Evolutionary conservation across 768 basidiomycete genomes (phyloP).

Genomic region (Tulasnella sp.): DNA sequence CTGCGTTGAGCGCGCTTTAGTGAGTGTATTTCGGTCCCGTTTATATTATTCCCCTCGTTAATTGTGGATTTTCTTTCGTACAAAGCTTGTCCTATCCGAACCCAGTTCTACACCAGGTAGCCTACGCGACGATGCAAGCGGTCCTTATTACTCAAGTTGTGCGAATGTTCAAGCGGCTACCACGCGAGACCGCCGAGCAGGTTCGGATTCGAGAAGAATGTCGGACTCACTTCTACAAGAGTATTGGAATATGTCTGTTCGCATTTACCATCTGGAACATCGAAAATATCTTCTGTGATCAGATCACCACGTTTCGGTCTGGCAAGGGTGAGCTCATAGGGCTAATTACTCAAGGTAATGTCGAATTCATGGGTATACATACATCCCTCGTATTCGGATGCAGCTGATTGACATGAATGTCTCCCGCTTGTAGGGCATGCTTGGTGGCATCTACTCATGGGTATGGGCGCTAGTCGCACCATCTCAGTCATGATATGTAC

Average conservation of each 20-base stretch:
- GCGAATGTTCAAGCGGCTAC: conserved; percentile 19
- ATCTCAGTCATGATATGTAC: conserved; percentile 13
- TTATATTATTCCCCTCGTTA: too few species aligned
- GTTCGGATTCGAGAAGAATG: background rate
- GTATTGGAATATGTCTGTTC: conserved; percentile 22
- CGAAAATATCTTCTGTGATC: conserved; percentile 30
- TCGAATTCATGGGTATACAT: background rate
- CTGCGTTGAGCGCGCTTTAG: conserved; percentile 29
- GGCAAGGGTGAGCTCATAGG: conserved; percentile 11
- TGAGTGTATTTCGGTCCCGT: conserved; percentile 19
- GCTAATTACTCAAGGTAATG: conserved; percentile 16
- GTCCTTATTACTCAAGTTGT: conserved; percentile 18
- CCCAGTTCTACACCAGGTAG: conserved; percentile 30
- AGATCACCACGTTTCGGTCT: conserved; percentile 12
- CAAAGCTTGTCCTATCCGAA: conserved; percentile 29
- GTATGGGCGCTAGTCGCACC: conserved; percentile 15
- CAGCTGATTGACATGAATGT: background rate
- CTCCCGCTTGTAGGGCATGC: conserved; percentile 16
- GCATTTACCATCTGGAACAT: conserved; percentile 31
- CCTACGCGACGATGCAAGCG: conserved; percentile 26
- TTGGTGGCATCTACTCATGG: conserved; percentile 20
- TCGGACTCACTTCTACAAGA: conserved; percentile 21
- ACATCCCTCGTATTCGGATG: background rate
- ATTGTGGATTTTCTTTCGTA: conserved; percentile 20
- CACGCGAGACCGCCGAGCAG: background rate